Base-by-base conservation (phyloP, 2,329 filamentous ascomycete species). In the Xylariaceae sp. region DNA sequence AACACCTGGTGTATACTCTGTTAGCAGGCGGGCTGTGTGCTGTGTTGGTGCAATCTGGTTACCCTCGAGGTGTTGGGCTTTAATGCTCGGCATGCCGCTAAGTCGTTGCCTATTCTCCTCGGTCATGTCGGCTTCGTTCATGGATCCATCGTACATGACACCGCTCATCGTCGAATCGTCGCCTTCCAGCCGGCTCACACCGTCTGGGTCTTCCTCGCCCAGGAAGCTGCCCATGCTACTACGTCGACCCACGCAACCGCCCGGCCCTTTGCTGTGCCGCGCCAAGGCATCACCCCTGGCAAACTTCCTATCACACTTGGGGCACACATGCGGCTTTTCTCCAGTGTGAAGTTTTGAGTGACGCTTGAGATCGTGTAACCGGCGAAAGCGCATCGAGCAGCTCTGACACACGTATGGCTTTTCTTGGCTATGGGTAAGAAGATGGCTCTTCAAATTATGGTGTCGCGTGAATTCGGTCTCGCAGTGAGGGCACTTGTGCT, bases 331-430 rank as follows among this genome's bases (percentile, higher is more conserved):
- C 11, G 91, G 91, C 63, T 95, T 86, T 73, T 99, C 94, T 48
- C 94, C 94, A 0, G 92, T 97, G 66, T 99, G 94, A 18, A 99
- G 80, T 71, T 99, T 99, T 57, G 87, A 90, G 67, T 99, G 94
- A 38, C 94, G 84, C 74, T 99, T 99, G 58, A 99, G 72, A 64
- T 99, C 94, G 66, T 99, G 94, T 45, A 97, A 76, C 56, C 94
- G 84, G 48, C 94, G 83, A 70, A 99, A 99, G 45, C 92, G 85
- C 68, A 94, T 89, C 60, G 92, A 83, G 67, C 94, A 99, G n/a
- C 89, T 90, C 54, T 89, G 85, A 66, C 94, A 99, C 27, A 94
- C 82, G 65, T 94, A 99, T 0, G 94, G 94, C 71, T 99, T 99
- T 69, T 99, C 94, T 75, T 99, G 92, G 63, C 91, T 96, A 69